Conservation (phyloP, 2,329 filamentous ascomycete genomes). For the Corniculantispora saksenae region DNA sequence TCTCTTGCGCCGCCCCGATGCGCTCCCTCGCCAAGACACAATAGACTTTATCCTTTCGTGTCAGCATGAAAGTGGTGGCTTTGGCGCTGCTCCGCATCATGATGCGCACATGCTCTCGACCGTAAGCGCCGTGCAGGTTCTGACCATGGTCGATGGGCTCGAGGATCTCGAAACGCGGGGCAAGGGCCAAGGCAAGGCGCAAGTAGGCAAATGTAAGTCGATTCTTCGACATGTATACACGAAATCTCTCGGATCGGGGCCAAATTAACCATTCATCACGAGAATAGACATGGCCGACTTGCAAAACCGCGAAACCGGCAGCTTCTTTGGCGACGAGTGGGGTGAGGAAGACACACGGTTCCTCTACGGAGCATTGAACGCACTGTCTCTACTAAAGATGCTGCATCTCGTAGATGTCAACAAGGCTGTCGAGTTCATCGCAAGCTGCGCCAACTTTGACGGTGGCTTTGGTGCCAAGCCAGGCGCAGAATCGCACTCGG, state of each 20-base stretch:
- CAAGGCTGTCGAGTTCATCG: slow-evolving; percentile 77
- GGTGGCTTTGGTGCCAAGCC: slow-evolving; percentile 89
- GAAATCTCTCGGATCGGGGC: not conserved
- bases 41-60: slow-evolving; percentile 96
- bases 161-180: slow-evolving; percentile 75
- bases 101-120: slow-evolving; percentile 97
- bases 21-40: slow-evolving; percentile 75
- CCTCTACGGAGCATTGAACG: slow-evolving; percentile 86
- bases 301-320: slow-evolving; percentile 79
- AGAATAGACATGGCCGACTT: slow-evolving; percentile 76
- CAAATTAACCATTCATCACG: slow-evolving; percentile 24
- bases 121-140: slow-evolving; percentile 89
- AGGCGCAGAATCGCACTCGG: slow-evolving; percentile 90
- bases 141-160: slow-evolving; percentile 82
- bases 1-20: slow-evolving; percentile 78
- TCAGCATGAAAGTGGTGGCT: slow-evolving; percentile 83
- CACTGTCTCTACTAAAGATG: slow-evolving; percentile 78
- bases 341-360: slow-evolving; percentile 95
- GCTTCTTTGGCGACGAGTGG: slow-evolving; percentile 93
- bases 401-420: slow-evolving; percentile 74
- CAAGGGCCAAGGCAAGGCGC: slow-evolving; percentile 61
- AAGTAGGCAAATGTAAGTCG: slow-evolving; percentile 76
- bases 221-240: not conserved
- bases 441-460: slow-evolving; percentile 87
- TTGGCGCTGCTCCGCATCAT: slow-evolving; percentile 90